Conservation (phyloP, 768 basidiomycete species). For the Dictyophora rubrovolvata region DNA sequence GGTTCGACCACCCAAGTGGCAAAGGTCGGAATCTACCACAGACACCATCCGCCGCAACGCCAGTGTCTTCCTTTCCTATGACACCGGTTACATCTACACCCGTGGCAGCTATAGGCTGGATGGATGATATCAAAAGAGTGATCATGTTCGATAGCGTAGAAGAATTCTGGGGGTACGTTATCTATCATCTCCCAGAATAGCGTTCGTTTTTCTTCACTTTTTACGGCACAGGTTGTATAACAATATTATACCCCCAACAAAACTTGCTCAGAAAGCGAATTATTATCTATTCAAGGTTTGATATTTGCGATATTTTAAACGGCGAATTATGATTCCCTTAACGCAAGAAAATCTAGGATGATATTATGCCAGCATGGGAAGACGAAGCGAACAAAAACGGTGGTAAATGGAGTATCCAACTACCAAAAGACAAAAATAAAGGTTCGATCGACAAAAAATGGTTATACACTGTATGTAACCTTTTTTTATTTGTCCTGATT, state of each 20-base stretch:
- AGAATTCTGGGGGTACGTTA: conserved; percentile 93
- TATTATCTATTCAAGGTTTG: conserved; percentile 97
- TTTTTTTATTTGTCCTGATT: conserved; percentile 1
- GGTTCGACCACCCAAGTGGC: conserved; percentile 92
- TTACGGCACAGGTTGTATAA: conserved; percentile 64
- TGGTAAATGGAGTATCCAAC: conserved; percentile 97
- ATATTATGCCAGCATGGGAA: conserved; percentile 96
- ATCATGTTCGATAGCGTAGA: conserved; percentile 95
- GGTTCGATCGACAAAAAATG: conserved; percentile 85
- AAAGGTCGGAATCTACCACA: conserved; percentile 85
- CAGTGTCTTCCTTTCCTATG: conserved; percentile 61
- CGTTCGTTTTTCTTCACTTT: neutral
- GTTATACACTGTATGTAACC: conserved; percentile 79
- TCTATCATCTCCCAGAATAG: conserved; percentile 2
- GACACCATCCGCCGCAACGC: conserved; percentile 69
- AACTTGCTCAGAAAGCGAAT: conserved; percentile 91
- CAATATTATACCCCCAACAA: conserved; percentile 93
- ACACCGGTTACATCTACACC: conserved; percentile 51
- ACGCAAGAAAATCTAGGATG: conserved; percentile 46
- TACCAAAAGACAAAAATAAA: conserved; percentile 92
- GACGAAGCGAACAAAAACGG: conserved; percentile 94
- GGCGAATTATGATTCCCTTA: neutral
- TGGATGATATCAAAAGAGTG: conserved; percentile 97
- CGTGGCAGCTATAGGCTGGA: conserved; percentile 78
- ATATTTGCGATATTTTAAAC: conserved; percentile 2